These are phyloP conservation scores for Leucaena leucocephala DNA, from an alignment of 306 rosid genomes.

Conservation along the genomic window DNA sequence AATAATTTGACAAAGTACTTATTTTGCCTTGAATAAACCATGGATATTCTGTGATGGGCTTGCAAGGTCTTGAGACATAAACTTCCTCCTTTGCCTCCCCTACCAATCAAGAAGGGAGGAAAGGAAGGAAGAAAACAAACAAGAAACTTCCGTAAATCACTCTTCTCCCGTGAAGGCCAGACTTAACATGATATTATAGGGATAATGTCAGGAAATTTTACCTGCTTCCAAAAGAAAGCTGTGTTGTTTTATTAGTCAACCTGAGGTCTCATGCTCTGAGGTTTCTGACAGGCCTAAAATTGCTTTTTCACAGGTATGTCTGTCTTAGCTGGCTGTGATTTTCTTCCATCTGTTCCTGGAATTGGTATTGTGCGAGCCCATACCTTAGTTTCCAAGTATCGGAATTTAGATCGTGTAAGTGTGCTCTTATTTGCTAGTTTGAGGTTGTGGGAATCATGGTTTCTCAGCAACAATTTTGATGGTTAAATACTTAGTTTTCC, in stretches of 20 bases:
- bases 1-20: slow-evolving; percentile 12
- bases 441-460: neutral
- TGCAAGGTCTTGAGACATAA: slow-evolving; percentile 4
- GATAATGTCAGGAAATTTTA: neutral
- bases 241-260: slow-evolving; percentile 9
- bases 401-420: slow-evolving; percentile 86
- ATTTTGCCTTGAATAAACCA: slow-evolving; percentile 5
- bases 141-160: neutral
- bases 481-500: neutral
- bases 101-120: neutral
- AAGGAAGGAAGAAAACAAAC: neutral
- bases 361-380: slow-evolving; percentile 87
- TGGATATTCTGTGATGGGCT: slow-evolving; percentile 8
- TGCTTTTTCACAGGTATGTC: slow-evolving; percentile 72
- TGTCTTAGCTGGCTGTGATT: slow-evolving; percentile 95
- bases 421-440: slow-evolving; percentile 14
- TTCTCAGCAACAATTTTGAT: neutral
- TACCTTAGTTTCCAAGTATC: slow-evolving; percentile 82
- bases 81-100: neutral
- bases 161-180: neutral
- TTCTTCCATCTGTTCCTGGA: slow-evolving; percentile 96
- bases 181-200: neutral
- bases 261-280: neutral
- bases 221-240: neutral
- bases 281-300: slow-evolving; percentile 9